phyloP scores from a whole-genome alignment of 163 green algal genomes.

The Coccomyxa subellipsoidea region DNA sequence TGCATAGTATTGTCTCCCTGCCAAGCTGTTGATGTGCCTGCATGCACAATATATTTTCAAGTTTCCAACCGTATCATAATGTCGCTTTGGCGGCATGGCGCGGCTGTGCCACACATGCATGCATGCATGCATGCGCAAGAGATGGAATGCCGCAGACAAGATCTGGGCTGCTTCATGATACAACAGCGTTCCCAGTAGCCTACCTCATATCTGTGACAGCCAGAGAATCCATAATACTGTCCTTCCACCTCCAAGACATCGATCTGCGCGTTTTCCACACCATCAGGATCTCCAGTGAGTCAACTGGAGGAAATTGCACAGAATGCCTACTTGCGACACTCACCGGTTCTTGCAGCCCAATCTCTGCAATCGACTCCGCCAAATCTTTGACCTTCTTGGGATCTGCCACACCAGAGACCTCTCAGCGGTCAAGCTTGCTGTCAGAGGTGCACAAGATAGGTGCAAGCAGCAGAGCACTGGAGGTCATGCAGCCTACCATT shows the following conservation, averaged over 20 bases:
- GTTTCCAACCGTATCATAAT: not conserved
- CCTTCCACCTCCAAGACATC: conserved; percentile 89
- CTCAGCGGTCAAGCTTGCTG: not conserved
- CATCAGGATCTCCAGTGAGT: no score
- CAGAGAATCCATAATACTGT: conserved; percentile 84
- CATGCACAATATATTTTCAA: no score
- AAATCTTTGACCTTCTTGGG: conserved; percentile 70
- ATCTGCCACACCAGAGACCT: conserved; percentile 37
- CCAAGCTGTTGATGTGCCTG: conserved; percentile 80
- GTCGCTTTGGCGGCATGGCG: not conserved
- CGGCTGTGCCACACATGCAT: no score
- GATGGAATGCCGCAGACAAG: no score
- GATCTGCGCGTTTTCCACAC: conserved; percentile 23
- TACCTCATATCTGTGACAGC: conserved; percentile 77
- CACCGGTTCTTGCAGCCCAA: conserved; percentile 70
- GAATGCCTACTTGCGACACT: not conserved
- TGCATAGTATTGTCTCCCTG: conserved; percentile 76
- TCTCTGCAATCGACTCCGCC: conserved; percentile 67
- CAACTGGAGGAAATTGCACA: no score
- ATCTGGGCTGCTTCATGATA: no score
- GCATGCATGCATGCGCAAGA: no score
- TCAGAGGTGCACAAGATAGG: not conserved
- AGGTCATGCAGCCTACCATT: conserved; percentile 40
- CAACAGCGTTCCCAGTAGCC: not conserved
- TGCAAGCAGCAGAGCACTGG: not conserved